Conservation (phyloP, 2,329 filamentous ascomycete genomes). For the Colletotrichum simmondsii region DNA sequence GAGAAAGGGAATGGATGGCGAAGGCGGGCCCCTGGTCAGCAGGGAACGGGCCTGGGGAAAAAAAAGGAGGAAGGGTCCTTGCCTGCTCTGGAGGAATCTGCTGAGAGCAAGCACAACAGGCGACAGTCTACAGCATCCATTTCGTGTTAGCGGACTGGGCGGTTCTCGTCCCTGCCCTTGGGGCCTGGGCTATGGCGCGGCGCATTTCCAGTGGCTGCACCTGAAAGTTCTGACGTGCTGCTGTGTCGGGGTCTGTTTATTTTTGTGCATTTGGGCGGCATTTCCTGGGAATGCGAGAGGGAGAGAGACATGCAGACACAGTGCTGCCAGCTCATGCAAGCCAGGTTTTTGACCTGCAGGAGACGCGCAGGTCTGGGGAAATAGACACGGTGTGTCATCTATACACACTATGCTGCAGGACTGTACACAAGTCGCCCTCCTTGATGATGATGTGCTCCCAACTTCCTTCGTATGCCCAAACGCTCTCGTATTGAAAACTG, state of each 20-base stretch:
- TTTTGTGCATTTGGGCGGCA: constrained; percentile 7
- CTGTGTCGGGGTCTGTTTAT: constrained; percentile 13
- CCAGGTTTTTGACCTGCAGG: constrained; percentile 10
- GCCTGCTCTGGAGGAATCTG: constrained; percentile 12
- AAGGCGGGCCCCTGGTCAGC: constrained; percentile 13
- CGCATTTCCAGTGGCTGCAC: neutral
- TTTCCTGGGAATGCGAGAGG: constrained; percentile 2
- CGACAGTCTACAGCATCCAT: neutral
- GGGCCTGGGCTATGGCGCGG: neutral
- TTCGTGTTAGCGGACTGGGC: constrained; percentile 21
- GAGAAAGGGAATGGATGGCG: constrained; percentile 20
- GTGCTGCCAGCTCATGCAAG: constrained; percentile 19
- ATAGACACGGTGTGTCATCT: neutral
- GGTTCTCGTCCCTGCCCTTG: neutral
- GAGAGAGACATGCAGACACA: constrained; percentile 22
- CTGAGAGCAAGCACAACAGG: neutral
- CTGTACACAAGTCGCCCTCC: neutral
- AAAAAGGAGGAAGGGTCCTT: constrained; percentile 30
- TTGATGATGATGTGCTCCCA: neutral
- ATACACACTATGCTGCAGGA: neutral
- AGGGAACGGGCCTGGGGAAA: constrained; percentile 30
- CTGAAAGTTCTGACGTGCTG: constrained; percentile 23
- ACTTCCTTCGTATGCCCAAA: neutral
- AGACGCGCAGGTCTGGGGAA: neutral
- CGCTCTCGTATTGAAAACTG: constrained; percentile 19